phyloP scores from a whole-genome alignment of 2,329 filamentous ascomycete genomes.

The Domatiomyces catenatus region DNA sequence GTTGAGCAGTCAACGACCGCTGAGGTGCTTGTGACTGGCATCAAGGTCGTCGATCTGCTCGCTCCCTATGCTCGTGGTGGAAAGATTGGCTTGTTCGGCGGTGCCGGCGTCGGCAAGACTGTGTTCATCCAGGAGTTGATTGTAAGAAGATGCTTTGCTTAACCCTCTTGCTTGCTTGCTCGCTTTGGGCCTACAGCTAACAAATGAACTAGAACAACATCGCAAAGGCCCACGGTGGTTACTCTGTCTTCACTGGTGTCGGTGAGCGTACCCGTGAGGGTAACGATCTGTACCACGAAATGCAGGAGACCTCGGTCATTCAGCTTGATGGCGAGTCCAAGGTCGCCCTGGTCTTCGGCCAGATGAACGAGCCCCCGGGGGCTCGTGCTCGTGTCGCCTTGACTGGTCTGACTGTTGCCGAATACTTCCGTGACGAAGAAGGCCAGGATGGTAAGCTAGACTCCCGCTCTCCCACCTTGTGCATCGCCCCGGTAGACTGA shows the following conservation, averaged over 20 bases:
- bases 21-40: slow-evolving; percentile 95
- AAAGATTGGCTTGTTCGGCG: slow-evolving; percentile 99
- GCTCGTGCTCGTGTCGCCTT: slow-evolving; percentile 99
- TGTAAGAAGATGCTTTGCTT: slow-evolving; percentile 28
- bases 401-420: slow-evolving; percentile 55
- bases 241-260: slow-evolving; percentile 99
- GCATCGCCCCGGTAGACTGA: slow-evolving; percentile 16
- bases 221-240: slow-evolving; percentile 99
- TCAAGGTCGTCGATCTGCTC: slow-evolving; percentile 99
- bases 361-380: slow-evolving; percentile 99
- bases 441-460: slow-evolving; percentile 65
- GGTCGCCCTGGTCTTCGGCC: slow-evolving; percentile 97
- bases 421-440: slow-evolving; percentile 67
- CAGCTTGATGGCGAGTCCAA: slow-evolving; percentile 98
- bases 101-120: slow-evolving; percentile 99
- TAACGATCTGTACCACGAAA: slow-evolving; percentile 99
- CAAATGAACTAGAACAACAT: slow-evolving; percentile 69
- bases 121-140: slow-evolving; percentile 99
- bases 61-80: slow-evolving; percentile 99
- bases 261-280: slow-evolving; percentile 99
- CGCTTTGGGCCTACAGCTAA: slow-evolving; percentile 3
- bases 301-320: slow-evolving; percentile 99
- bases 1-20: slow-evolving; percentile 89
- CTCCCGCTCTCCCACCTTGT: not conserved
- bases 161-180: slow-evolving; percentile 2